Percentiles rank a stretch among this genome's conserved stretches.
Evolutionary conservation across 768 basidiomycete species (phyloP).

Genomic region (Galerina marginata): DNA sequence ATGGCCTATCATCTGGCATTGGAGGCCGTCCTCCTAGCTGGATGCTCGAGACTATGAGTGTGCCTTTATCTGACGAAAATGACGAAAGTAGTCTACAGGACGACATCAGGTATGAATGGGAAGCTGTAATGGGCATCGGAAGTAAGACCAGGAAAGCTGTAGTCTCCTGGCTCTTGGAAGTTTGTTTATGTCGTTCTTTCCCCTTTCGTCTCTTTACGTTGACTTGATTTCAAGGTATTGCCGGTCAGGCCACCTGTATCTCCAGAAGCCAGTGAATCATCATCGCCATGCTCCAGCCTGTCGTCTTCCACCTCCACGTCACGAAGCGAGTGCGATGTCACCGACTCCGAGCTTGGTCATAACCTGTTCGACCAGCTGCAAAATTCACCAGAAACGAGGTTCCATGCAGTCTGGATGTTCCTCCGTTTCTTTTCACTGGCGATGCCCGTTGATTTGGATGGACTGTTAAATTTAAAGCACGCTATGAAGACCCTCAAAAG

Average conservation of each 20-base stretch:
- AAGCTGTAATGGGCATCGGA: slow-evolving; percentile 26
- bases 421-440: slow-evolving; percentile 57
- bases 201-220: slow-evolving; percentile 4
- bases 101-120: slow-evolving; percentile 21
- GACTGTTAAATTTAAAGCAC: background rate
- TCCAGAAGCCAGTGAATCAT: slow-evolving; percentile 13
- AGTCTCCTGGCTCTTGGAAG: slow-evolving; percentile 42
- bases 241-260: slow-evolving; percentile 21
- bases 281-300: slow-evolving; percentile 11
- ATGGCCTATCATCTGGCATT: slow-evolving; percentile 34
- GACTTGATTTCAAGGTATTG: slow-evolving; percentile 17
- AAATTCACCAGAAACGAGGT: slow-evolving; percentile 62
- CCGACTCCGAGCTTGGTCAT: slow-evolving; percentile 12
- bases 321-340: slow-evolving; percentile 7
- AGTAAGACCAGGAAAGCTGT: slow-evolving; percentile 19
- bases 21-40: slow-evolving; percentile 3
- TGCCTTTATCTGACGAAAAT: slow-evolving; percentile 12
- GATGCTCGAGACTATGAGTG: slow-evolving; percentile 7
- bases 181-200: slow-evolving; percentile 28
- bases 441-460: slow-evolving; percentile 21
- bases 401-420: slow-evolving; percentile 69
- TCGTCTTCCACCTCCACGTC: slow-evolving; percentile 13
- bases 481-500: background rate
- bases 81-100: slow-evolving; percentile 1
- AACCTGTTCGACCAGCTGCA: slow-evolving; percentile 60